Percentiles rank a stretch among this genome's conserved stretches.
Conservation (phyloP, 2,329 filamentous ascomycete species). For the Cladosporium austrohemisphaericum region DNA sequence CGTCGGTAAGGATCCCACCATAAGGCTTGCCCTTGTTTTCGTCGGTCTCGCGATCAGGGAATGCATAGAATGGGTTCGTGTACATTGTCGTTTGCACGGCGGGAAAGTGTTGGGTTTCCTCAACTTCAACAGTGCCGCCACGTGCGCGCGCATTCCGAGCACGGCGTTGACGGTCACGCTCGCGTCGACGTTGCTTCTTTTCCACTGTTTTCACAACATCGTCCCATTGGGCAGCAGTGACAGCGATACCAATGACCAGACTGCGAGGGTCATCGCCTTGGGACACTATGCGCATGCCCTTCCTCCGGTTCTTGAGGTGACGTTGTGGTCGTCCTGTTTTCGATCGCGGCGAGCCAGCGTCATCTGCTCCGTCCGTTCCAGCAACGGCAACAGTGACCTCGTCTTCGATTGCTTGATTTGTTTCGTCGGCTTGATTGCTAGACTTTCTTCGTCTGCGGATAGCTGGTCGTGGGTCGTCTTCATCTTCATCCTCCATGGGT, state of each 20-base stretch:
- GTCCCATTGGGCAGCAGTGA: conserved; percentile 34
- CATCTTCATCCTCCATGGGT: conserved; percentile 57
- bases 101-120: conserved; percentile 49
- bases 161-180: conserved; percentile 40
- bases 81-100: conserved; percentile 61
- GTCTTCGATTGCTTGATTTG: conserved; percentile 18
- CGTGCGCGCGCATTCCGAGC: conserved; percentile 46
- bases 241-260: conserved; percentile 51
- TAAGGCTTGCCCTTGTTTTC: conserved; percentile 92
- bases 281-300: conserved; percentile 28
- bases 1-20: conserved; percentile 84
- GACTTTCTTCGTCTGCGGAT: conserved; percentile 42
- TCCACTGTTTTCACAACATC: conserved; percentile 40
- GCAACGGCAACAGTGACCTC: conserved; percentile 17
- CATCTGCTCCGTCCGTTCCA: conserved; percentile 19
- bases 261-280: conserved; percentile 36
- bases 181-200: conserved; percentile 50
- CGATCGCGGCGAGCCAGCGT: conserved; percentile 30
- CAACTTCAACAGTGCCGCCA: conserved; percentile 36
- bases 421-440: conserved; percentile 25
- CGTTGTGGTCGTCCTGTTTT: conserved; percentile 51
- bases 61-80: conserved; percentile 78
- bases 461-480: conserved; percentile 31
- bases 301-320: conserved; percentile 48
- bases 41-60: conserved; percentile 83